Base-by-base conservation (phyloP, 2,329 filamentous ascomycete species). In the Cladorrhinum sp. region DNA sequence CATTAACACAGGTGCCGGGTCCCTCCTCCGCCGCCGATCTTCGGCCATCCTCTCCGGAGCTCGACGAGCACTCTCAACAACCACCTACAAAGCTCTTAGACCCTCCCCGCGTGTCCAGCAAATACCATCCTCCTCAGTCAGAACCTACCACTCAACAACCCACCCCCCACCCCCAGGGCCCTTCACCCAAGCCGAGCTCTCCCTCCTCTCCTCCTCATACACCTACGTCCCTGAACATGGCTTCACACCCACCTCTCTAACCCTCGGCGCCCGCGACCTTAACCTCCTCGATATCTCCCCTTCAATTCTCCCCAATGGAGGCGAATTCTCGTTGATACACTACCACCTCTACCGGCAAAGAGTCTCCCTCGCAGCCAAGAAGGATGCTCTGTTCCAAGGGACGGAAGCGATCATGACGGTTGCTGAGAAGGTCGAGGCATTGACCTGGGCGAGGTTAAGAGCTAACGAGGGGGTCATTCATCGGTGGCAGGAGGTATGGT, bases 201-300 rank as follows among this genome's bases (percentile, higher is more conserved):
- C 84, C 59, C 96, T 98, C 72, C 89, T 99, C 64, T 82, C 88
- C 50, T 86, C 92, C n/a, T 89, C 93, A 18, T 85, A 95, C 68
- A 73, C 77, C 27, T 90, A 96, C 73, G 86, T 98, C 9, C 92
- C 92, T 18, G 74, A 82, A 55, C 84, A 92, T 73, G 95, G 95
- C 72, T 99, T 98, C 81, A 91, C 91, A 0, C 77, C 81, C 53
- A 80, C 84, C 20, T 81, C 93, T 0, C 81, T 99, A 9, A 83
- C 85, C 49, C 83, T 90, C 22, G 95, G 93, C 63, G 91, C 91
- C 62, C 86, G 86, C 69, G 92, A 96, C 70, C 86, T 88, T 18
- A 92, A 93, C 50, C 96, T 93, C 73, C 86, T 92, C 56, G 91
- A 95, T 71, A 92, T 93, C 61, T 93, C 91, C 61, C 86, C 90